These are phyloP conservation scores for Phaeosphaeria sp. DNA, from an alignment of 2,329 filamentous ascomycete genomes.

Conservation along the genomic window DNA sequence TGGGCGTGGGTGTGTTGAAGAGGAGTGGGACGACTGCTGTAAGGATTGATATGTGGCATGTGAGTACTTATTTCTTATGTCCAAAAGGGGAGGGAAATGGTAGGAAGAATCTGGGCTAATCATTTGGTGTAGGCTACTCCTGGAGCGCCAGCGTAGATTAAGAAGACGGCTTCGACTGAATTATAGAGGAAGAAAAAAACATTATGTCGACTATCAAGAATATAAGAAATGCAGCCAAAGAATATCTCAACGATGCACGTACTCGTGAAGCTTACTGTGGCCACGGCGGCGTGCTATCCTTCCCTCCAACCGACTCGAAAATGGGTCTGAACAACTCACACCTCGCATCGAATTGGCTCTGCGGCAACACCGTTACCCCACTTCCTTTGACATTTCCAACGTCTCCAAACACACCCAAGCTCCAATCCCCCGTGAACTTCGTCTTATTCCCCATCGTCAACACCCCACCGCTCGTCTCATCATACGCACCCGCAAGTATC, in stretches of 20 bases:
- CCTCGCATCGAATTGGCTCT: constrained; percentile 18
- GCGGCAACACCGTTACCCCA: constrained; percentile 24
- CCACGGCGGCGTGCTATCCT: constrained; percentile 15
- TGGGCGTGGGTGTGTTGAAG: constrained; percentile 34
- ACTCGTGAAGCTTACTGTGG: not conserved
- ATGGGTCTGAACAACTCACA: constrained; percentile 22
- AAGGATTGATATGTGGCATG: constrained; percentile 37
- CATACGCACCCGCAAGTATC: constrained; percentile 20
- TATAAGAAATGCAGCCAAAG: not conserved
- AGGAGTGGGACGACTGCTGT: constrained; percentile 26
- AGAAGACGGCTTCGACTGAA: not conserved
- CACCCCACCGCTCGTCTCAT: constrained; percentile 10
- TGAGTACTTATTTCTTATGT: constrained; percentile 1
- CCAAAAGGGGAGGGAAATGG: not conserved
- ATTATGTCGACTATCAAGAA: not conserved
- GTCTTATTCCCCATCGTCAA: constrained; percentile 8
- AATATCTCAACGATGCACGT: not conserved
- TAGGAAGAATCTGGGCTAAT: no score
- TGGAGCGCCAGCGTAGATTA: not conserved
- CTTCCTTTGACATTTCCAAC: constrained; percentile 20
- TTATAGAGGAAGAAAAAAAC: not conserved
- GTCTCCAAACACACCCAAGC: constrained; percentile 24
- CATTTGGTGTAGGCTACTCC: constrained; percentile 5
- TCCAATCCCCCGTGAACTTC: constrained; percentile 18
- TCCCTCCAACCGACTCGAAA: constrained; percentile 21